Base-by-base conservation (phyloP, 768 basidiomycete genomes). In the Nevesoporus exiguus region DNA sequence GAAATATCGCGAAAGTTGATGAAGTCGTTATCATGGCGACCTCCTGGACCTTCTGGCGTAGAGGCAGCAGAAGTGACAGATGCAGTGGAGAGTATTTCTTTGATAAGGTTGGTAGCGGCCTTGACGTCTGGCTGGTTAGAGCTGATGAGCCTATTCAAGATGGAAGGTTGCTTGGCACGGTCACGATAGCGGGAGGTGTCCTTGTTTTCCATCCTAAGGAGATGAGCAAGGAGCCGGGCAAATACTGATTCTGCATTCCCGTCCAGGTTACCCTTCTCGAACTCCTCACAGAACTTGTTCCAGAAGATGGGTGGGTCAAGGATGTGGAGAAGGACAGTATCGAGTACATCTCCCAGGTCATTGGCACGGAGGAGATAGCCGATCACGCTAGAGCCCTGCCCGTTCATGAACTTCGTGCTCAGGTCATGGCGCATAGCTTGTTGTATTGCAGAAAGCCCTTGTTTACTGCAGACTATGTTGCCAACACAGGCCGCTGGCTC, bases 1-100 rank as follows among this genome's bases (percentile, higher is more conserved):
- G 80, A 67, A 21, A 88, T 83, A 9, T 78, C 56, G 7, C 80
- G 79, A 57, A 85, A 88, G 49, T 86, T 76, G 14, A 67, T 67
- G 44, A 81, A 80, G 63, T 88, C 86, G 48, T 88, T 88, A 59
- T 86, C 84, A 52, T 88, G 86, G 3, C 86, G 75, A 4, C 85
- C 86, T 0, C 86, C 86, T 1, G 86, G 80, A 9, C 69, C 66
- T 19, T 63, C 57, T 10, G 48, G 42, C 3, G 46, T 60, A 13
- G 66, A 61, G 17, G 58, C 47, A 7, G 54, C 45, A 7, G 66
- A 63, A 8, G 60, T 59, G 21, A 53, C 22, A 6, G 59, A 64
- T 25, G 62, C 58, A 10, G 71, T 68, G 31, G 68, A 61, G 30
- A 76, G 33, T 30, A 76, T 66, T 33, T 77, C 67, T 54, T 77